These are phyloP conservation scores for Primulina tabacum DNA, from an alignment of 257 asterid genomes.

Conservation along the genomic window DNA sequence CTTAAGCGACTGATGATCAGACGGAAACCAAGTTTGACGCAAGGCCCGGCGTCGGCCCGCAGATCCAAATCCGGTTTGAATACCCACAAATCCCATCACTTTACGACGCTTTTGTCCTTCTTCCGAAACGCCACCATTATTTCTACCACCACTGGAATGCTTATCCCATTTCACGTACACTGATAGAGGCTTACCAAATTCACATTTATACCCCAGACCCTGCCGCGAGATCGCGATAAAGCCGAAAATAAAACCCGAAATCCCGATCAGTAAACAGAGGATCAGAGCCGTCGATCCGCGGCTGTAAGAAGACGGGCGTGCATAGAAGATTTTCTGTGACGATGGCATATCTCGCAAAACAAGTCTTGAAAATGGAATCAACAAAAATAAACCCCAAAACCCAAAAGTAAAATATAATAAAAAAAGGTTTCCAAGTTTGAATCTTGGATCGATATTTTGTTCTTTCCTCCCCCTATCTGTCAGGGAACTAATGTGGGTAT, in stretches of 20 bases:
- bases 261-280: slow-evolving; percentile 44
- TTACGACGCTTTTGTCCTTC: slow-evolving; percentile 64
- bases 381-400: background rate
- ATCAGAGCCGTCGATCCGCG: slow-evolving; percentile 57
- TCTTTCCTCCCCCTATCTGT: background rate
- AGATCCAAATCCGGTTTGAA: slow-evolving; percentile 88
- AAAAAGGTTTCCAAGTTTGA: background rate
- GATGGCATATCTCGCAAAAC: slow-evolving; percentile 55
- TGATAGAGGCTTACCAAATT: slow-evolving; percentile 51
- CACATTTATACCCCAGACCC: slow-evolving; percentile 41
- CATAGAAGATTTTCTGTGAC: slow-evolving; percentile 71
- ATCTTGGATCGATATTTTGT: background rate
- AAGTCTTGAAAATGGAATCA: background rate
- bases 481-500: background rate
- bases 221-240: slow-evolving; percentile 43
- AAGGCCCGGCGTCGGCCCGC: slow-evolving; percentile 70
- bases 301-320: slow-evolving; percentile 48
- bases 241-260: slow-evolving; percentile 57
- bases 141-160: slow-evolving; percentile 1
- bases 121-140: slow-evolving; percentile 27
- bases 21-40: slow-evolving; percentile 95
- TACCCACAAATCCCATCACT: slow-evolving; percentile 92
- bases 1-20: slow-evolving; percentile 71
- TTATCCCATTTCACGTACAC: slow-evolving; percentile 87
- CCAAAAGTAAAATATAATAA: background rate